Evolutionary conservation across 305 asterid species (phyloP).

Genomic region (Ajuga reptans): DNA sequence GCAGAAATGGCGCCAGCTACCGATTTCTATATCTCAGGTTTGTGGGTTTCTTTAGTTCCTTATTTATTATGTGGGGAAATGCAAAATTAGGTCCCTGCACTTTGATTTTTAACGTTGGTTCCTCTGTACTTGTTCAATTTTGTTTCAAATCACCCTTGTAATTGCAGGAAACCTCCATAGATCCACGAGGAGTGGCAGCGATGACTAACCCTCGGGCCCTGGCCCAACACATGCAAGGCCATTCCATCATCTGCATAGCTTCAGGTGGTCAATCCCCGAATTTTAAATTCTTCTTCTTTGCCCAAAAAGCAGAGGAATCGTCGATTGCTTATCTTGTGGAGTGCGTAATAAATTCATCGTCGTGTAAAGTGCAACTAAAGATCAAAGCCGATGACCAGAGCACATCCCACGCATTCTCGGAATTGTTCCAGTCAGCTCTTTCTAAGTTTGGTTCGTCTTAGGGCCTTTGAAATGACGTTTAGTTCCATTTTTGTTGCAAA

Average conservation of each 20-base stretch:
- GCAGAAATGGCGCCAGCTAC: constrained; percentile 96
- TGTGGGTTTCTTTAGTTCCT: constrained; percentile 11
- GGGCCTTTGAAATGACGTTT: background rate
- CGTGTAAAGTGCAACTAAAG: constrained; percentile 77
- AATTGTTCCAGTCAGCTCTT: constrained; percentile 67
- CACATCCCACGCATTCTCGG: constrained; percentile 62
- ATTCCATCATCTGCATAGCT: constrained; percentile 81
- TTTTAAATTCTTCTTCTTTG: constrained; percentile 89
- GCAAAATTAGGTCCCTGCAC: background rate
- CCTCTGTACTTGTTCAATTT: too few relatives aligned
- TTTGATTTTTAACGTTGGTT: background rate
- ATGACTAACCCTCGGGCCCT: constrained; percentile 67
- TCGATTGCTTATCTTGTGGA: constrained; percentile 67
- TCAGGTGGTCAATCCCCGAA: constrained; percentile 96
- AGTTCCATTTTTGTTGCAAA: constrained; percentile 15
- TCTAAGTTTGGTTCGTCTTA: constrained; percentile 53
- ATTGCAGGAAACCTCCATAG: background rate
- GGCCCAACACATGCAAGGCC: constrained; percentile 71
- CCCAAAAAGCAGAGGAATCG: constrained; percentile 63
- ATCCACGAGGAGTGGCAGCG: constrained; percentile 32
- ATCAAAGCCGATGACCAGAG: constrained; percentile 87
- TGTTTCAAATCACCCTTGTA: background rate
- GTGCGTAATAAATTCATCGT: constrained; percentile 66
- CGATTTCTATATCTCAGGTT: constrained; percentile 72
- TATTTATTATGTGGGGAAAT: too few relatives aligned